Percentiles rank a stretch among this genome's conserved stretches.
Conservation (phyloP, 257 asterid genomes). For the Leonotis leonurus region DNA sequence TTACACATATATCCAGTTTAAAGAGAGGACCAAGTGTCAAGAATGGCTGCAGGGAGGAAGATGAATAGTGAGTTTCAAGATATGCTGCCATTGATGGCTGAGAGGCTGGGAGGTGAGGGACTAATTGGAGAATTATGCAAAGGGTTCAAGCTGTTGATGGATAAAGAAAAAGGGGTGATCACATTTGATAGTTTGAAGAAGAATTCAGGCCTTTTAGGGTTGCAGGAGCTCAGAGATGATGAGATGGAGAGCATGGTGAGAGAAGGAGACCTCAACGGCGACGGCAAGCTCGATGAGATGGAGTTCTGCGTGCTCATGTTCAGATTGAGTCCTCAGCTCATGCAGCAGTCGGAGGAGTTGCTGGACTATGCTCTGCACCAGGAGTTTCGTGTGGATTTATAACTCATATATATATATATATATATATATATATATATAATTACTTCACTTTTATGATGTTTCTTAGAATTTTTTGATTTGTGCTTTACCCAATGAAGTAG, state of each 20-base stretch:
- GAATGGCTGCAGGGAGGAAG: constrained; percentile 28
- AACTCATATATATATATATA: no score
- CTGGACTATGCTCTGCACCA: constrained; percentile 45
- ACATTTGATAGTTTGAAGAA: constrained; percentile 68
- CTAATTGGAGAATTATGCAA: constrained; percentile 65
- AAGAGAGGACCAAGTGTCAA: background rate
- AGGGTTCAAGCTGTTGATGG: constrained; percentile 67
- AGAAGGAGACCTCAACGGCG: constrained; percentile 68
- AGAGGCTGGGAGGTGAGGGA: constrained; percentile 74
- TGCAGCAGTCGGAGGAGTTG: constrained; percentile 50
- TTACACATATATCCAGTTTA: background rate
- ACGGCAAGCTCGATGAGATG: constrained; percentile 65
- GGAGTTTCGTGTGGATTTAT: constrained; percentile 20
- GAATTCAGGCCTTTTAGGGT: constrained; percentile 59
- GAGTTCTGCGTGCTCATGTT: constrained; percentile 86
- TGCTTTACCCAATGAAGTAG: background rate
- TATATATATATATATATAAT: no score
- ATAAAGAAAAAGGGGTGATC: constrained; percentile 49
- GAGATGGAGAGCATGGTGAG: constrained; percentile 55
- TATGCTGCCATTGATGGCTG: constrained; percentile 67
- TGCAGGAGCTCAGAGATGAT: constrained; percentile 59
- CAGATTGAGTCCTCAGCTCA: constrained; percentile 72
- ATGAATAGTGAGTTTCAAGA: constrained; percentile 44
- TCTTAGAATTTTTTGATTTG: background rate
- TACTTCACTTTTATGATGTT: background rate